Conservation (phyloP, 352 stramenopile genomes). For the Phytophthora ohioensis region DNA sequence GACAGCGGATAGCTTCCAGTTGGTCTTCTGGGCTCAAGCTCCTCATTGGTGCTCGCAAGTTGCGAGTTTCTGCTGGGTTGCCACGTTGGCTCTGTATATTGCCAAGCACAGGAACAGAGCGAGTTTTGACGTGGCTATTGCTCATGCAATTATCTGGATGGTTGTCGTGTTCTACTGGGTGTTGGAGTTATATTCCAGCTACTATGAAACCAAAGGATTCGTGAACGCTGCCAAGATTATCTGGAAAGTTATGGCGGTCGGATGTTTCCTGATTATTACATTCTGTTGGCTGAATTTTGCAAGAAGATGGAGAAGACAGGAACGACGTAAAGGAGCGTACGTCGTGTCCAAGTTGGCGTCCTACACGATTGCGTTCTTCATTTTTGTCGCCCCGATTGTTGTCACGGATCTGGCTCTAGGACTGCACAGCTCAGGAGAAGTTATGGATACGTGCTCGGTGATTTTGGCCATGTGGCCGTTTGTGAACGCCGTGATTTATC, state of each 20-base stretch:
- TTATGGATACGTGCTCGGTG: constrained; percentile 53
- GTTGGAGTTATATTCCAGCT: constrained; percentile 74
- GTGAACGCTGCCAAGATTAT: constrained; percentile 68
- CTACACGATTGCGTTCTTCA: constrained; percentile 80
- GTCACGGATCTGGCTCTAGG: constrained; percentile 67
- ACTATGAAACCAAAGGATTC: constrained; percentile 56
- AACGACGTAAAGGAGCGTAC: constrained; percentile 60
- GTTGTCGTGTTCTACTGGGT: constrained; percentile 80
- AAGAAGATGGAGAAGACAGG: constrained; percentile 54
- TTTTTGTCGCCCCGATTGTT: constrained; percentile 78
- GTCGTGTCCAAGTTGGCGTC: constrained; percentile 82
- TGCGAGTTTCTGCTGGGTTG: constrained; percentile 84
- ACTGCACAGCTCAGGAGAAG: constrained; percentile 46
- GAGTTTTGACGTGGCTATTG: constrained; percentile 77
- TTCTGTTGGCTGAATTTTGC: constrained; percentile 71
- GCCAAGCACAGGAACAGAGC: constrained; percentile 59
- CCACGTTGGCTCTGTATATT: constrained; percentile 80
- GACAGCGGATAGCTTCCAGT: constrained; percentile 51
- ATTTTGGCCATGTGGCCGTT: constrained; percentile 84
- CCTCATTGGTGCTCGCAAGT: constrained; percentile 84
- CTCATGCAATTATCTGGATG: constrained; percentile 84
- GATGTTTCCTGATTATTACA: constrained; percentile 68
- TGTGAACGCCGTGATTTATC: constrained; percentile 79
- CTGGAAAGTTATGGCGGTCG: constrained; percentile 73
- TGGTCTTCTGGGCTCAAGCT: constrained; percentile 74